These are phyloP conservation scores for Combretum micranthum DNA, from an alignment of 345 rosid genomes.

Conservation along the genomic window DNA sequence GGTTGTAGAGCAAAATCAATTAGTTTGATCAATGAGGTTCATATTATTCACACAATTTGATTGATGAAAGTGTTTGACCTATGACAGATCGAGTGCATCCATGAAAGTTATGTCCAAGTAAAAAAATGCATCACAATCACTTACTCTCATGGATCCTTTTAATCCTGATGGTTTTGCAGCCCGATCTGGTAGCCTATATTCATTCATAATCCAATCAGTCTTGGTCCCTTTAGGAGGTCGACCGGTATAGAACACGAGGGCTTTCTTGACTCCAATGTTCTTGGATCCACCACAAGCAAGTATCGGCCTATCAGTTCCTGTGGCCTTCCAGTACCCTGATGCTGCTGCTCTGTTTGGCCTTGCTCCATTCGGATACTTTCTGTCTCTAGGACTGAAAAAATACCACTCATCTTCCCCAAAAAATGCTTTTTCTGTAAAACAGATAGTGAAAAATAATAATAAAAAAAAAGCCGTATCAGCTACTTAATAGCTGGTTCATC, in stretches of 20 bases:
- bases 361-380: constrained; percentile 34
- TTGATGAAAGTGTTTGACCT: too few species aligned
- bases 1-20: too few species aligned
- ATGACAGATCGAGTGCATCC: too few species aligned
- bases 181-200: constrained; percentile 31
- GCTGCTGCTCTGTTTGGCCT: constrained; percentile 36
- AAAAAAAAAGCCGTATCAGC: too few species aligned
- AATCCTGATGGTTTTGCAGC: constrained; percentile 17
- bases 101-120: neutral
- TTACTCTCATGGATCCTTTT: constrained; percentile 49
- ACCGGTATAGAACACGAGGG: constrained; percentile 37
- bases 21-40: too few species aligned
- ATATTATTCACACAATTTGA: too few species aligned
- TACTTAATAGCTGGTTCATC: too few species aligned
- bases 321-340: constrained; percentile 46
- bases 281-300: constrained; percentile 24
- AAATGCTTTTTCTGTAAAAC: constrained; percentile 52
- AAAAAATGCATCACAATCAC: constrained; percentile 2
- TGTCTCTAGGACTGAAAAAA: constrained; percentile 51
- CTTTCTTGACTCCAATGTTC: constrained; percentile 48
- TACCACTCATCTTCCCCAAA: constrained; percentile 69
- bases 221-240: constrained; percentile 36
- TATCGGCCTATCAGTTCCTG: constrained; percentile 34
- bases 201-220: constrained; percentile 53
- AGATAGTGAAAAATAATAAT: too few species aligned